Base-by-base conservation (phyloP, 2,329 filamentous ascomycete genomes). In the Tolypocladium nubicola region DNA sequence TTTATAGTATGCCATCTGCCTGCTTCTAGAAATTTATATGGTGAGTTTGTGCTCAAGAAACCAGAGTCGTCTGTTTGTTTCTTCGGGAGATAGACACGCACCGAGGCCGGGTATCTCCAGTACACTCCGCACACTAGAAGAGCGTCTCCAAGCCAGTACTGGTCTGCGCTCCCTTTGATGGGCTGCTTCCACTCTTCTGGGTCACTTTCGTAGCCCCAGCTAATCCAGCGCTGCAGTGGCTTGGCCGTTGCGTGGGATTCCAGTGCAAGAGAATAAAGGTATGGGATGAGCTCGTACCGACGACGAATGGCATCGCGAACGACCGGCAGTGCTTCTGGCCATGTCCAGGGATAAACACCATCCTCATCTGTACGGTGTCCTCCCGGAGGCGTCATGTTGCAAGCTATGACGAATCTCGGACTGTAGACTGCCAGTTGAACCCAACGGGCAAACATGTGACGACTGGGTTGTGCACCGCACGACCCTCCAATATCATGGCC, bases 291-390 rank as follows among this genome's bases (percentile, higher is more conserved):
- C 61, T 86, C 85, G 65, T 90, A 90, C 35, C 87, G 79, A 8
- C 87, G 79, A 70, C 85, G 84, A 68, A 90, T 88, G 1, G 84
- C 78, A 54, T 78, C 77, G 14, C 87, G 80, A 16, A 90, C 75
- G 1, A 86, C 69, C 0, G 79, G 80, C 0, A 84, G 84, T 33
- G 84, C 83, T 41, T 85, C 80, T 0, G 85, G 84, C 64, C 89
- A 87, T 84, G 89, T 89, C 85, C 86, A 90, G 0, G 87, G 87
- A 71, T 89, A 86, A 58, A 90, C 90, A 0, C 90, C 85, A 40
- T 88, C 86, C 9, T 87, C 87, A 30, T 87, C 76, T 0, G 76
- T 75, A 63, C 84, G 89, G 68, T 89, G 16, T 16, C 16, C 38
- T 14, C 6, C 83, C 1, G 79, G 73, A 0, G 81, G 78, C 0